Evolutionary conservation across 257 asterid species (phyloP).

Genomic region (Nicotiana otophora): DNA sequence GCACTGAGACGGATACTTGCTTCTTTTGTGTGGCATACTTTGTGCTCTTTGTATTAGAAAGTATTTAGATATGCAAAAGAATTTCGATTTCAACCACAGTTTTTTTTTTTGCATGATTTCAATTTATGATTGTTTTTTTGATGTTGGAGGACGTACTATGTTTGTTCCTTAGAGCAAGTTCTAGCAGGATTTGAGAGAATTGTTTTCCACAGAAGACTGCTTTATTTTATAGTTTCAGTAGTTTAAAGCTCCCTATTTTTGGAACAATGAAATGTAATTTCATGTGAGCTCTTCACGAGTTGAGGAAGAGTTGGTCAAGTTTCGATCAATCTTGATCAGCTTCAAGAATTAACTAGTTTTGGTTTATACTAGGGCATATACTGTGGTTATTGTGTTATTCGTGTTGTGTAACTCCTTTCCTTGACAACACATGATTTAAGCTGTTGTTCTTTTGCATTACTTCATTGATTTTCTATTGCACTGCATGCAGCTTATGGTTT

Average conservation of each 20-base stretch:
- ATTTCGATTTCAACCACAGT: not conserved
- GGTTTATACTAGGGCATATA: not conserved
- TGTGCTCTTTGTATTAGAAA: not conserved
- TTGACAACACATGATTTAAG: not conserved
- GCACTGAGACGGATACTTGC: not conserved
- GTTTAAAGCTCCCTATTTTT: not conserved
- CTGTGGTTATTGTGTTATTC: not conserved
- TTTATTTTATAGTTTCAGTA: no score
- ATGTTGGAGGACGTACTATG: not conserved
- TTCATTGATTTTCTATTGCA: slow-evolving; percentile 2
- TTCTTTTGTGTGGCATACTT: not conserved
- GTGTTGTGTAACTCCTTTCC: not conserved
- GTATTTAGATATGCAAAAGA: not conserved
- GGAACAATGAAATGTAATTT: not conserved
- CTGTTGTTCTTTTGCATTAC: not conserved
- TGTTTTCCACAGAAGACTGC: no score
- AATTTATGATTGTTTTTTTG: no score
- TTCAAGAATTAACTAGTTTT: not conserved
- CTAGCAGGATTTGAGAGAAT: no score
- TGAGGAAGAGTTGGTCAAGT: not conserved
- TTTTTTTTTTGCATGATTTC: not conserved
- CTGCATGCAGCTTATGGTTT: slow-evolving; percentile 62
- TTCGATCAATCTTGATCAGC: not conserved
- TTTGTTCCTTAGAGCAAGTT: not conserved
- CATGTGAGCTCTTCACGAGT: not conserved